Conservation (phyloP, 345 rosid species). For the Eucalyptus decipiens region DNA sequence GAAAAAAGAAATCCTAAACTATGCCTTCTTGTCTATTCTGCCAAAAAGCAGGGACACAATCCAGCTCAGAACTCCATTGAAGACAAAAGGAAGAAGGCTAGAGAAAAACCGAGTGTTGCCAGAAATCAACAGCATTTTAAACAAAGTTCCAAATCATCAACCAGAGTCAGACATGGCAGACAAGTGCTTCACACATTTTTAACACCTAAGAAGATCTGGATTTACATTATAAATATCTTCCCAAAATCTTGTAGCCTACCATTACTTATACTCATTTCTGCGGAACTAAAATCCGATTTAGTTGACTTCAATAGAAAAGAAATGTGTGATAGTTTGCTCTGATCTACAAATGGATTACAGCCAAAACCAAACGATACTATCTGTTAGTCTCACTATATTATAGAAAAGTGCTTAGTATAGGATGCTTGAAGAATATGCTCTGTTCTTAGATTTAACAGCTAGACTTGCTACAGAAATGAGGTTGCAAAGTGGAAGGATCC, state of each 20-base stretch:
- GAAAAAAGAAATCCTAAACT: not conserved
- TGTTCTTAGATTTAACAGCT: not conserved
- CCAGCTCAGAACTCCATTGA: not conserved
- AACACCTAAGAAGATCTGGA: not conserved
- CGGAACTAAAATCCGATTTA: not conserved
- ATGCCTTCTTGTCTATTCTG: not conserved
- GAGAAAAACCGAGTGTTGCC: not conserved
- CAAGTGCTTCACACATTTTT: not conserved
- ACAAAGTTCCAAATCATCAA: not conserved
- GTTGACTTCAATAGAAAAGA: not conserved
- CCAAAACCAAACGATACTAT: not conserved
- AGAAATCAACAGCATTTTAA: not conserved
- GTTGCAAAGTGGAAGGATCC: not conserved
- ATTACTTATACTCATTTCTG: not conserved
- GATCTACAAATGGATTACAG: not conserved
- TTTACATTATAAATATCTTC: not conserved
- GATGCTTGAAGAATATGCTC: not conserved
- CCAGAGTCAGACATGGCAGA: not conserved
- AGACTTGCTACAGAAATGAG: not conserved
- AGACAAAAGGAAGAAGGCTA: not conserved
- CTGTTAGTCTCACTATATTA: not conserved
- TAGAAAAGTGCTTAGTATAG: not conserved
- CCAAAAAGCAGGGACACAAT: not conserved
- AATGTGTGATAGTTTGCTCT: not conserved
- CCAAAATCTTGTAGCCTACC: not conserved